Base-by-base conservation (phyloP, 2,329 filamentous ascomycete genomes). In the Xylaria sp. region DNA sequence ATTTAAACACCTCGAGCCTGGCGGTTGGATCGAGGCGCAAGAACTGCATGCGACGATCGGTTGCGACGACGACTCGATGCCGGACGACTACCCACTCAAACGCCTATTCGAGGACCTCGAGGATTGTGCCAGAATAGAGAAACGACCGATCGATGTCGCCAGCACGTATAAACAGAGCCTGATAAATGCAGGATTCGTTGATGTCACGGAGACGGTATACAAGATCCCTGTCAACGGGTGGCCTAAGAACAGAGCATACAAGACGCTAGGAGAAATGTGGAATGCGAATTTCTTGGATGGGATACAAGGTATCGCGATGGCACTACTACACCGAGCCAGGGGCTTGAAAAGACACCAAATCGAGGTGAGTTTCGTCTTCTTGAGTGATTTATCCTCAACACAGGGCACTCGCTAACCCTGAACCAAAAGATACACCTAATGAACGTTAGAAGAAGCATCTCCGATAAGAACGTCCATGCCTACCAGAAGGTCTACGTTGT, bases 11-110 rank as follows among this genome's bases (percentile, higher is more conserved):
- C 70, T 84, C 0, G 67, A 69, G 11, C 80, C 80, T 0, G 81
- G 80, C 26, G 80, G 81, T 40, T 84, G 78, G 72, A 73, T 83
- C 41, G 81, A 84, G 64, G 78, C 76, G 2, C 80, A 83, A 59
- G 81, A 84, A 60, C 65, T 73, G 9, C 71, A 75, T 51, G 66
- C 70, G 44, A 52, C 56, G 2, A 59, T 76, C 21, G 54, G 60
- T 22, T 78, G 72, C 53, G 80, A 83, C 56, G 79, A 82, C 54
- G 74, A 61, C 19, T 78, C 74, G 5, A 68, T 82, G 44, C 45
- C 65, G 4, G 64, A 63, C 0, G 66, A 77, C 19, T 71, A 70
- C 16, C 65, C 76, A 0, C 57, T 81, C 6, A 63, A 67, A 20
- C 61, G 61, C 5, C 82, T 78, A 70, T 68, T 73, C 16, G 62